phyloP scores from a whole-genome alignment of 2,329 filamentous ascomycete species.

The Curvularia lunata region DNA sequence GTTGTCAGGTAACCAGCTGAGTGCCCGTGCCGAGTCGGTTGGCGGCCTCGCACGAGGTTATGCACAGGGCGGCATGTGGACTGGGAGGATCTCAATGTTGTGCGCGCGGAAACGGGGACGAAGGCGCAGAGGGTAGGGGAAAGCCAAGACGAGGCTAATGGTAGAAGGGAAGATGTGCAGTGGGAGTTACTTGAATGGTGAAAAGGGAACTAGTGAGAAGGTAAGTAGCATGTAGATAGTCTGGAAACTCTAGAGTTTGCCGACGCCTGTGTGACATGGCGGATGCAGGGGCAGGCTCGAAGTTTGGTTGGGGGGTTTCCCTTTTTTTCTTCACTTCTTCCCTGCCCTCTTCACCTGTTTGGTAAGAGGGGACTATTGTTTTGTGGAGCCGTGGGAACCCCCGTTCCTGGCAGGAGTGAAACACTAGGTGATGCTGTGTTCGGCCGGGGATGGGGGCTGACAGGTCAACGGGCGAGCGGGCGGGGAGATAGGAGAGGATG shows the following conservation, averaged over 20 bases:
- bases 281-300: too few relatives aligned
- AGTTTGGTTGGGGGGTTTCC: neutral
- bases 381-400: neutral
- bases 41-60: neutral
- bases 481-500: neutral
- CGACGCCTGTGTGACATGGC: too few relatives aligned
- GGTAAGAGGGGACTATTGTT: too few relatives aligned
- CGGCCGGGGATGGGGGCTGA: neutral
- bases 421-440: conserved; percentile 7
- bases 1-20: too few relatives aligned
- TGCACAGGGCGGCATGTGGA: conserved; percentile 10
- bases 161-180: too few relatives aligned
- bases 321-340: neutral
- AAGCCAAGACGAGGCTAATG: too few relatives aligned
- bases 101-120: neutral
- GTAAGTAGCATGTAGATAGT: too few relatives aligned
- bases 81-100: conserved; percentile 6
- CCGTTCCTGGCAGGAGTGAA: conserved; percentile 9
- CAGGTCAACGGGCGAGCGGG: conserved; percentile 9
- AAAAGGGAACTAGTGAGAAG: too few relatives aligned
- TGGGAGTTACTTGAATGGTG: too few relatives aligned
- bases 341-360: too few relatives aligned
- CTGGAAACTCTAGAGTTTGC: too few relatives aligned
- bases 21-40: neutral
- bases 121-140: too few relatives aligned